Conservation (phyloP, 192 early-diverging fungal species). For the Backusella tuberculispora region DNA sequence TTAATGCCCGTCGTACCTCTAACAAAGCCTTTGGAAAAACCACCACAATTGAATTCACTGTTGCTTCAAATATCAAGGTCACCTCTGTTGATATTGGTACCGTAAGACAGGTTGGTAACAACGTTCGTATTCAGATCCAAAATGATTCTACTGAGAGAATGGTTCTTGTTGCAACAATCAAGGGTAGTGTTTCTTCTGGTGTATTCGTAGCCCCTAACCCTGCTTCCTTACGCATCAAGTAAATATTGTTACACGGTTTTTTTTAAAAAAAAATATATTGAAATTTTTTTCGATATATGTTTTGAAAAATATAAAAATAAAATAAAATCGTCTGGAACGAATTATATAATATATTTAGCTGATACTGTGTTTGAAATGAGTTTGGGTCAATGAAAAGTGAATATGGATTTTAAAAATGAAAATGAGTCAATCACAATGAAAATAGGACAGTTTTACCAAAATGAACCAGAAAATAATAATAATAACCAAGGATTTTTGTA, state of each 20-base stretch:
- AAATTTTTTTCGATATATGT: not conserved
- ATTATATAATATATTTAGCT: not conserved
- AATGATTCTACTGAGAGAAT: slow-evolving; percentile 20
- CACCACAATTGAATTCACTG: slow-evolving; percentile 24
- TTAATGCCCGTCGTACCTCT: slow-evolving; percentile 31
- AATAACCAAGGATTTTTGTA: too few species aligned
- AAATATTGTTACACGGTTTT: not conserved
- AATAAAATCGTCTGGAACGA: not conserved
- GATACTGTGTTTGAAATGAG: not conserved
- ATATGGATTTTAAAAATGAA: too few species aligned
- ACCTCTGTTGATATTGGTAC: slow-evolving; percentile 10
- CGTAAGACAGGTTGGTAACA: slow-evolving; percentile 22
- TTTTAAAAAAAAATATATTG: not conserved
- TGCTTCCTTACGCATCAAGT: slow-evolving; percentile 17
- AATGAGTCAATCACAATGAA: too few species aligned
- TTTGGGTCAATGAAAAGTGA: too few species aligned
- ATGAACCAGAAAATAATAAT: too few species aligned
- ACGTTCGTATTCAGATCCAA: slow-evolving; percentile 13
- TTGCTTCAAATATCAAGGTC: slow-evolving; percentile 5
- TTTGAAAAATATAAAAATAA: too few species aligned
- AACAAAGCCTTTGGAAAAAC: slow-evolving; percentile 13
- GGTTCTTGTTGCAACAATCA: slow-evolving; percentile 20
- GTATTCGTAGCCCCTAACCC: slow-evolving; percentile 29
- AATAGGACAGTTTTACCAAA: too few species aligned
- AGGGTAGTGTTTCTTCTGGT: slow-evolving; percentile 12